Conservation (phyloP, 331 rosid species). For the Quercus lobata region DNA sequence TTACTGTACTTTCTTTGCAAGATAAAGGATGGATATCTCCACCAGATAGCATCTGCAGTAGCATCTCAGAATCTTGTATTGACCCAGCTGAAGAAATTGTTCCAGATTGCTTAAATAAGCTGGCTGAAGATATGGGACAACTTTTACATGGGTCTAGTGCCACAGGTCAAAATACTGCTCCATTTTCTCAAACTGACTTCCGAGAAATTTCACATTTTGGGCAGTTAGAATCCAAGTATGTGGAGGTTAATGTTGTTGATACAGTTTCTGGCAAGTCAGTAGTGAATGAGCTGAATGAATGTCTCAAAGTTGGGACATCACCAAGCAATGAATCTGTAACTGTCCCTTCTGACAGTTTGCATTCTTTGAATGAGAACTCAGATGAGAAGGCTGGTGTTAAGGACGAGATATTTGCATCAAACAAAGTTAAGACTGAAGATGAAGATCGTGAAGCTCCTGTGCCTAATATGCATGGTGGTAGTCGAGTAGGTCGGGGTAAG, state of each 20-base stretch:
- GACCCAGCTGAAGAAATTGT: conserved; percentile 48
- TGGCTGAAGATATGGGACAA: conserved; percentile 43
- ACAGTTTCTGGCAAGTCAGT: conserved; percentile 31
- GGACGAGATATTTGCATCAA: conserved; percentile 43
- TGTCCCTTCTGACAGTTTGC: conserved; percentile 28
- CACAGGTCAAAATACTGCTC: conserved; percentile 23
- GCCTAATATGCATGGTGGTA: conserved; percentile 33
- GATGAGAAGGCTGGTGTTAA: conserved; percentile 36
- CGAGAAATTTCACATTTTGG: conserved; percentile 40
- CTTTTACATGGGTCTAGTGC: conserved; percentile 39
- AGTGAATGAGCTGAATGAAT: conserved; percentile 38
- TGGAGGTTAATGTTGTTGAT: conserved; percentile 27
- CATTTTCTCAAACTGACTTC: conserved; percentile 35
- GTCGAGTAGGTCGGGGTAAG: conserved; percentile 73
- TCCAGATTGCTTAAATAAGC: conserved; percentile 63
- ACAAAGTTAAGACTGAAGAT: conserved; percentile 47
- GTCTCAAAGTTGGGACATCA: conserved; percentile 23
- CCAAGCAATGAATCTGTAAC: conserved; percentile 38
- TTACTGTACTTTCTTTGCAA: conserved; percentile 61
- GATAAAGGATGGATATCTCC: conserved; percentile 91
- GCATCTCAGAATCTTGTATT: conserved; percentile 65
- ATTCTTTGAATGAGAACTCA: conserved; percentile 28
- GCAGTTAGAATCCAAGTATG: conserved; percentile 34
- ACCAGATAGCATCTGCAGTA: conserved; percentile 77
- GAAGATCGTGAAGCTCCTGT: conserved; percentile 51